Base-by-base conservation (phyloP, 495 filamentous ascomycete species). In the Cercophora newfieldiana region DNA sequence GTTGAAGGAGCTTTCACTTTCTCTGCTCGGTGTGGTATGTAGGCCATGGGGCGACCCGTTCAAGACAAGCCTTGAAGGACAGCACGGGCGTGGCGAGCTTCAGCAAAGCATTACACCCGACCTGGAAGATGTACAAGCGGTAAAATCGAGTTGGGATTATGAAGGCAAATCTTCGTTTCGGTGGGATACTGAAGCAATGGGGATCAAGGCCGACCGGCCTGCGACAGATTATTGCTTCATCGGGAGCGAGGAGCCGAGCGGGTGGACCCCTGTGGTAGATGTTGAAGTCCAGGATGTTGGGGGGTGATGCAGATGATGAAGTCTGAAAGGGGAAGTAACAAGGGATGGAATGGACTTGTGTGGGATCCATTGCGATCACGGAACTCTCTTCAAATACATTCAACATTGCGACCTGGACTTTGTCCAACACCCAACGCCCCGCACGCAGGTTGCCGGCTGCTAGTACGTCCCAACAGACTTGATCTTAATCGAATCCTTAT, bases 181-280 rank as follows among this genome's bases (percentile, higher is more conserved):
- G 5, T 68, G 67, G 61, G 65, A 74, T 49, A 66, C 67, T 25
- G 31, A 53, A 3, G 62, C 59, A 24, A 29, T 70, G 64, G 67
- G 59, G 6, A 14, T 54, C 21, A 22, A 49, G 18, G 47, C 22
- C n/a, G 18, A n/a, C 22, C 31, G 24, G 31, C n/a, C 37, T 16
- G 31, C 26, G 44, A 18, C 8, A 1, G 28, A 18, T 10, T 49
- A 26, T 4, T 49, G 68, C 14, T 74, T 74, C 21, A 29, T 74
- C 25, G 71, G 61, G n/a, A 74, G 71, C 21, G 71, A 74, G 28
- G 67, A 19, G 30, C 71, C 71, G 31, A 71, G 51, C 22, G 71
- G 71, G 0, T 74, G 71, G 71, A 44, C 33, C n/a, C 19, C 48
- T 44, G 63, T 65, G 2, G 63, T 22, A 21, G 70, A 72, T 50